These are phyloP conservation scores for Raphanus sativus DNA, from an alignment of 345 rosid genomes.

Conservation along the genomic window DNA sequence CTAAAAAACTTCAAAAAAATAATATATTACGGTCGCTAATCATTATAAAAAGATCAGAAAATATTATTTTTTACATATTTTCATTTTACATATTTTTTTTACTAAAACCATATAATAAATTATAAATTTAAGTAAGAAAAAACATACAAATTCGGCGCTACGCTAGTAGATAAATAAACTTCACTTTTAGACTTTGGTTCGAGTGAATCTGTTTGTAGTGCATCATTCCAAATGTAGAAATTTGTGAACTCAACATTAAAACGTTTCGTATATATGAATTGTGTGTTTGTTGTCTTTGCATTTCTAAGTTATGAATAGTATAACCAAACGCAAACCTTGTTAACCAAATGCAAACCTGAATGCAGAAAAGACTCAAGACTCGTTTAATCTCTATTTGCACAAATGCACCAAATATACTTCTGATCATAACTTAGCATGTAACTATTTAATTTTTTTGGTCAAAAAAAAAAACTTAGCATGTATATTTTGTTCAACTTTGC, in stretches of 20 bases:
- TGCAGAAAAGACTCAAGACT: neutral
- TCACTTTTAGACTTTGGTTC: neutral
- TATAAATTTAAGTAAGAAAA: too few species aligned
- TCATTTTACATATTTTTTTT: too few species aligned
- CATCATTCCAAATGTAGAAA: neutral
- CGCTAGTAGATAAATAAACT: neutral
- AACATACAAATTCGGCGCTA: too few species aligned
- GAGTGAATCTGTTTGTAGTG: neutral
- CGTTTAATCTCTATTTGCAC: neutral
- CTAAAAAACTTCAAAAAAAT: too few species aligned
- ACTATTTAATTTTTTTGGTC: too few species aligned
- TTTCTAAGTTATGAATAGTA: neutral
- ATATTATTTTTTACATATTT: too few species aligned
- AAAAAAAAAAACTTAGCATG: slow-evolving; percentile 9
- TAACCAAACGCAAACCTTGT: neutral
- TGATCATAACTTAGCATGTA: neutral
- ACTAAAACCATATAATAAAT: too few species aligned
- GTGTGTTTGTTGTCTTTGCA: neutral
- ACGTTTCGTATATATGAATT: neutral
- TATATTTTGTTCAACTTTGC: neutral
- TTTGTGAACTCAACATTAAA: neutral
- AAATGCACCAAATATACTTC: neutral
- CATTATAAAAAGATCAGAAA: too few species aligned
- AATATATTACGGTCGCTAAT: too few species aligned
- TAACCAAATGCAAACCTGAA: neutral